Conservation (phyloP, 331 rosid species). For the Quercus tomentella region DNA sequence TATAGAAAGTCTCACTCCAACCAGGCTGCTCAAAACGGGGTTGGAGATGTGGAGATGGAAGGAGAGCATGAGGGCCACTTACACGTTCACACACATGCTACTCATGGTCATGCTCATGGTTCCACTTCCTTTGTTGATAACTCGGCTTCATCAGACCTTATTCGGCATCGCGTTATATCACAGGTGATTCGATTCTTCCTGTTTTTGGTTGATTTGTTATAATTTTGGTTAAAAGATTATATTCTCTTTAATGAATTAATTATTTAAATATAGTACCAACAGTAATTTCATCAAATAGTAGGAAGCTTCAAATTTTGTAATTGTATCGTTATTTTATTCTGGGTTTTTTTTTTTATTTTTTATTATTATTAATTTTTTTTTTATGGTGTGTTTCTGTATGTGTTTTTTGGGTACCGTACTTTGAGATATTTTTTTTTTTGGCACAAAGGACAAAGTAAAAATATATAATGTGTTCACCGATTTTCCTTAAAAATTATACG, state of each 20-base stretch:
- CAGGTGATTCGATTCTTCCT: slow-evolving; percentile 32
- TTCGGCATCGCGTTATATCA: slow-evolving; percentile 52
- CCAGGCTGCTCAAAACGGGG: neutral
- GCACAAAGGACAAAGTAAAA: too few relatives aligned
- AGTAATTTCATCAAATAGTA: neutral
- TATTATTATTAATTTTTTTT: too few relatives aligned
- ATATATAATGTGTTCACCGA: too few relatives aligned
- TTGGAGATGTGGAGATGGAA: slow-evolving; percentile 19
- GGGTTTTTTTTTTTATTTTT: too few relatives aligned
- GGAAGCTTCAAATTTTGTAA: too few relatives aligned
- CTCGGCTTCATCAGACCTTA: slow-evolving; percentile 24
- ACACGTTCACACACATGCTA: slow-evolving; percentile 49
- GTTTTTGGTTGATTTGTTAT: neutral
- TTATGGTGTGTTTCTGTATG: too few relatives aligned
- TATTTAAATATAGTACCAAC: neutral
- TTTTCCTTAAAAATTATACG: too few relatives aligned
- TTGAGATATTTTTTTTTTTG: too few relatives aligned
- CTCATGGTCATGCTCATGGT: slow-evolving; percentile 61
- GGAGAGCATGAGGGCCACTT: slow-evolving; percentile 27
- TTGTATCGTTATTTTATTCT: too few relatives aligned
- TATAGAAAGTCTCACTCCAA: slow-evolving; percentile 11
- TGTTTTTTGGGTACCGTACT: too few relatives aligned
- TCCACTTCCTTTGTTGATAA: neutral
- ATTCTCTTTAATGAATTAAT: too few relatives aligned
- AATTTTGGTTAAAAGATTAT: neutral